Percentiles rank a stretch among this genome's conserved stretches.
Evolutionary conservation across 495 filamentous ascomycete genomes (phyloP).

Genomic region (Penicillium tannophilum): DNA sequence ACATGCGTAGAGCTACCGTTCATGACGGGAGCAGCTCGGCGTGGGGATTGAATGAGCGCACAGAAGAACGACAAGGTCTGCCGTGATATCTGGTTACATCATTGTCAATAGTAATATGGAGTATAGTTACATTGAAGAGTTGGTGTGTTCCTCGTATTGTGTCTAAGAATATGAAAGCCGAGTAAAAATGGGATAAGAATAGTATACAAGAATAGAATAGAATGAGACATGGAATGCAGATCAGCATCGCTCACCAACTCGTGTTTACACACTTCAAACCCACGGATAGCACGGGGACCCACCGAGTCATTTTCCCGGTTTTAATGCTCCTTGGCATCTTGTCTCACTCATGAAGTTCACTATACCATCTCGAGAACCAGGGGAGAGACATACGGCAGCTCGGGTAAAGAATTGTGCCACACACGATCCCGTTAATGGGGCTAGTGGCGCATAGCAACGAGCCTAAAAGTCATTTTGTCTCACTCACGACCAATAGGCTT

Average conservation of each 20-base stretch:
- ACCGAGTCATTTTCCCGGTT: background rate
- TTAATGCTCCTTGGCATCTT: background rate
- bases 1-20: constrained; percentile 59
- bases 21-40: constrained; percentile 38
- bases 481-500: constrained; percentile 14
- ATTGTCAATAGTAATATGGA: background rate
- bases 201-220: constrained; percentile 16
- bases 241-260: background rate
- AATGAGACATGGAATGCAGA: constrained; percentile 12
- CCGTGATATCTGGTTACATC: constrained; percentile 8
- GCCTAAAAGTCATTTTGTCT: constrained; percentile 14
- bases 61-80: constrained; percentile 19
- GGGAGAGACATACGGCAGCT: constrained; percentile 1
- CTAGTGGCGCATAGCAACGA: constrained; percentile 2
- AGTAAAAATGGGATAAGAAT: background rate
- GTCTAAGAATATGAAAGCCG: background rate
- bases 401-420: background rate
- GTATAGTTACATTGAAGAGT: background rate
- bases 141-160: background rate
- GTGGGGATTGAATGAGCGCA: constrained; percentile 48
- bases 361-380: background rate
- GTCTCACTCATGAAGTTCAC: constrained; percentile 4
- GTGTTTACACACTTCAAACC: background rate
- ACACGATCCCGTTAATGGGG: background rate
- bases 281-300: background rate